phyloP scores from a whole-genome alignment of 2,329 filamentous ascomycete genomes.

The Phialocephala subalpina region DNA sequence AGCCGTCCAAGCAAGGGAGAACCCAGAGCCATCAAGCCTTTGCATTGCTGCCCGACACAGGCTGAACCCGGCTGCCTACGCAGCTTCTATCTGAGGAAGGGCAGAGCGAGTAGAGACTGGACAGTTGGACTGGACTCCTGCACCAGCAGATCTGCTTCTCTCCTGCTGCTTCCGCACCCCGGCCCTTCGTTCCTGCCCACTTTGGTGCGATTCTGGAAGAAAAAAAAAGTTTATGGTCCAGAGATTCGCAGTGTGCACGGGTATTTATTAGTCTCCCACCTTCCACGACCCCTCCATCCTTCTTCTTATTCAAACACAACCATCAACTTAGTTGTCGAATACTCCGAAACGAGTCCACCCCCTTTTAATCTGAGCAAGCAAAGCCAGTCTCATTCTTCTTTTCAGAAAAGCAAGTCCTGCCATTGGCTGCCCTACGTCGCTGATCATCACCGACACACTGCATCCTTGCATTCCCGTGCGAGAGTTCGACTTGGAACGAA shows the following conservation, averaged over 20 bases:
- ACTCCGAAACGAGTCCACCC: slow-evolving; percentile 13
- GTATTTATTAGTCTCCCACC: slow-evolving; percentile 38
- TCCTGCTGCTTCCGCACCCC: slow-evolving; percentile 4
- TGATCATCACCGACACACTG: slow-evolving; percentile 27
- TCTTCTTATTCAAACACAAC: slow-evolving; percentile 32
- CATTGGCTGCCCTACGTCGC: slow-evolving; percentile 37
- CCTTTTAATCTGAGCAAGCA: slow-evolving; percentile 35
- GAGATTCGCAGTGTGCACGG: slow-evolving; percentile 21
- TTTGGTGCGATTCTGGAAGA: not conserved
- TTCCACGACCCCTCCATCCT: slow-evolving; percentile 14
- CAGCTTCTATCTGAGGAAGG: not conserved
- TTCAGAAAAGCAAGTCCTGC: slow-evolving; percentile 21
- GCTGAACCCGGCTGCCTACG: slow-evolving; percentile 33
- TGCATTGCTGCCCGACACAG: slow-evolving; percentile 42
- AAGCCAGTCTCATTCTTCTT: slow-evolving; percentile 30
- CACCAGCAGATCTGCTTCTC: slow-evolving; percentile 6
- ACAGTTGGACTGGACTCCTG: slow-evolving; percentile 3
- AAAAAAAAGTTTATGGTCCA: slow-evolving; percentile 5
- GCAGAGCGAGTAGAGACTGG: not conserved
- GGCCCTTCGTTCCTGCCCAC: slow-evolving; percentile 11
- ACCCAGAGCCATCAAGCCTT: slow-evolving; percentile 10
- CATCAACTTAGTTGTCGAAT: not conserved
- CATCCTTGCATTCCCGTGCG: slow-evolving; percentile 30
- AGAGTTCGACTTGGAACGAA: slow-evolving; percentile 23
- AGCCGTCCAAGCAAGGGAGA: slow-evolving; percentile 11